Evolutionary conservation across 164 flowering plant genomes (phyloP).

Genomic region (Magnolia changhungtana): DNA sequence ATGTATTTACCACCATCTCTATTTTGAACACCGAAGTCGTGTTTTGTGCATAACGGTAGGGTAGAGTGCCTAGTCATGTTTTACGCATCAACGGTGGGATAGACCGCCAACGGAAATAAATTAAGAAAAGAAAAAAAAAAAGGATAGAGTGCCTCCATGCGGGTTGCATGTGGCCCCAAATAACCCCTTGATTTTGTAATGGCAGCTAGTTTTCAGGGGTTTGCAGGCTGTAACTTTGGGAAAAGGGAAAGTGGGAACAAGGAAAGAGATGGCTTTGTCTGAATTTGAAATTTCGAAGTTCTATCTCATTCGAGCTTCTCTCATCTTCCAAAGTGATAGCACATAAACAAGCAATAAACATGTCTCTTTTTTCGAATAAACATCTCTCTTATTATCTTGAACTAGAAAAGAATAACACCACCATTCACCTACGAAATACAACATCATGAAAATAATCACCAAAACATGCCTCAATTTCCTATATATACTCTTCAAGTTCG

Average conservation of each 20-base stretch:
- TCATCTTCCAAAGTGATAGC: background rate
- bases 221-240: background rate
- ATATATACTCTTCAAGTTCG: background rate
- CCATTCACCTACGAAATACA: background rate
- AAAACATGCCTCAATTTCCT: background rate
- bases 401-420: background rate
- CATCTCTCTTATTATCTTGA: background rate
- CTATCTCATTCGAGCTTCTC: background rate
- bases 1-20: too few species aligned
- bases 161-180: too few species aligned
- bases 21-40: too few species aligned
- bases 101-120: too few species aligned
- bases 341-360: background rate
- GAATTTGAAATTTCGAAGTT: background rate
- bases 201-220: too few species aligned
- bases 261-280: background rate
- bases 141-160: too few species aligned
- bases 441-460: background rate
- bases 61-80: too few species aligned
- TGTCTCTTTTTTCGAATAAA: background rate
- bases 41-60: too few species aligned
- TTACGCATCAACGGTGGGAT: too few species aligned
- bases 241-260: background rate
- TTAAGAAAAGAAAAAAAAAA: too few species aligned
- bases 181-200: too few species aligned